Base-by-base conservation (phyloP, 495 filamentous ascomycete genomes). In the Penicillium coprophilum region DNA sequence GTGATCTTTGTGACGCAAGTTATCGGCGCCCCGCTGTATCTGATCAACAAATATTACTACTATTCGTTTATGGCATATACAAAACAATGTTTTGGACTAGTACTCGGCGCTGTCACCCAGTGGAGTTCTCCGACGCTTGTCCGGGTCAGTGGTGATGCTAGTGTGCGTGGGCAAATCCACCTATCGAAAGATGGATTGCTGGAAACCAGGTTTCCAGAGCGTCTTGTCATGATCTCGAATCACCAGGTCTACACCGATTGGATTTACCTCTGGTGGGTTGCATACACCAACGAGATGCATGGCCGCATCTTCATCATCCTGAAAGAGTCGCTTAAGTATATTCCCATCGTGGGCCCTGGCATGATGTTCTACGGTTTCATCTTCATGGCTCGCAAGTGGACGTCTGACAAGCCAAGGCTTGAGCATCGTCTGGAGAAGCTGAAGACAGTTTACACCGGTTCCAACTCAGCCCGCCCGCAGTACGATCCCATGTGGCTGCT, bases 231-330 rank as follows among this genome's bases (percentile, higher is more conserved):
- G 66, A 84, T 88, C 48, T 76, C 85, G 11, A 88, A 88, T 48
- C 85, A 88, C 60, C 84, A 87, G 64, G 81, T 88, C 11, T 88
- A 88, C 66, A 86, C 84, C 9, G 85, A 88, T 52, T 88, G 85
- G 85, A 71, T 87, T 9, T 88, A 88, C 63, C 75, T 88, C 1
- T 88, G 85, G 85, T 88, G 85, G 85, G 71, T 84, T 38, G 79
- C 82, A 12, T 88, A 87, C 60, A 82, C 85, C 3, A 80, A 81
- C 52, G 58, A 61, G 23, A 87, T 85, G 83, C 85, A 88, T 60
- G 85, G 85, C 7, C 84, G 83, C 47, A 71, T 88, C 59, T 88
- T 80, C 64, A 88, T 88, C 60, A 87, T 88, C 47, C 71, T 87
- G 11, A 88, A 88, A 63, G 84, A 88, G 61, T 82, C 81, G 0